These are phyloP conservation scores for Trichosanthes cucumerina DNA, from an alignment of 306 rosid genomes.

Conservation along the genomic window DNA sequence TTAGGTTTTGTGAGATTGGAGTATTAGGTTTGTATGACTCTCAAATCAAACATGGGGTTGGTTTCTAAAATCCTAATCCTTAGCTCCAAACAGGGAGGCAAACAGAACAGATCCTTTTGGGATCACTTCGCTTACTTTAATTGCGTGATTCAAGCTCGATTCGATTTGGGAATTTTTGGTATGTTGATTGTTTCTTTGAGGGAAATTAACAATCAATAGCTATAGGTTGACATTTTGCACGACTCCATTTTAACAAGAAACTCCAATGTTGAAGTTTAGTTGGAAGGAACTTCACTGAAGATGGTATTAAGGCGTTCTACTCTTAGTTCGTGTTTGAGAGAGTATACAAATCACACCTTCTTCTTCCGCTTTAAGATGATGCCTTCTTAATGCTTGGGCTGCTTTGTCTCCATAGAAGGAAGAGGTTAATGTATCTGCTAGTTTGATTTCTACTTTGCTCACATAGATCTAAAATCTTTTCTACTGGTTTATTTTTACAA, in stretches of 20 bases:
- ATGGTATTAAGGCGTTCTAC: not conserved
- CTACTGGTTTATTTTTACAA: not conserved
- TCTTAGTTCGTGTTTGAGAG: not conserved
- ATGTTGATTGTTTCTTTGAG: not conserved
- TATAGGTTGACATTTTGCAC: not conserved
- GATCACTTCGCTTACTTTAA: not conserved
- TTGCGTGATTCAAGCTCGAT: not conserved
- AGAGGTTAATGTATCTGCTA: not conserved
- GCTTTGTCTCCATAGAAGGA: not conserved
- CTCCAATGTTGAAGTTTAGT: not conserved
- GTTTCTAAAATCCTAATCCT: not conserved
- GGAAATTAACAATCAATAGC: not conserved
- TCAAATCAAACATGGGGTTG: not conserved
- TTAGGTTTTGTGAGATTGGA: not conserved
- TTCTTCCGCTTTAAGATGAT: not conserved
- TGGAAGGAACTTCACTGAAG: not conserved
- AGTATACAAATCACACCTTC: not conserved
- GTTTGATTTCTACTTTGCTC: conserved; percentile 1
- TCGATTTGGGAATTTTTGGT: not conserved
- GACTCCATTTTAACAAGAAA: not conserved
- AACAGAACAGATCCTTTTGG: not conserved
- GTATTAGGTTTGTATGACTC: not conserved
- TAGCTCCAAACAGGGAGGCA: not conserved
- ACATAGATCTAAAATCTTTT: not conserved
- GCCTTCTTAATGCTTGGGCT: not conserved